These are phyloP conservation scores for Acacia pycnantha DNA, from an alignment of 331 rosid genomes.

Conservation along the genomic window DNA sequence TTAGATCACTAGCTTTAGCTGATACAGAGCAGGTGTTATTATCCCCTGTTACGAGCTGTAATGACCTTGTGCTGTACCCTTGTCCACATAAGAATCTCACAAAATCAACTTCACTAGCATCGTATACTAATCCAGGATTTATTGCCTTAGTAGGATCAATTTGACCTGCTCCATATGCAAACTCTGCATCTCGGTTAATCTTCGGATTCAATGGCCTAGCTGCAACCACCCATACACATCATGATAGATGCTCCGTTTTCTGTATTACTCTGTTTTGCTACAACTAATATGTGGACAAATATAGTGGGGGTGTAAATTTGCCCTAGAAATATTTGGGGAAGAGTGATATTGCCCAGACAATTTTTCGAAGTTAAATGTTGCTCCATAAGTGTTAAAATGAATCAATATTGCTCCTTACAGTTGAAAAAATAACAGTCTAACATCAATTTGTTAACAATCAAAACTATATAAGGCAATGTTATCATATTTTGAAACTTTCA, in stretches of 20 bases:
- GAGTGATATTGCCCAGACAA: accelerated
- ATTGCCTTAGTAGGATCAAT: slow-evolving; percentile 29
- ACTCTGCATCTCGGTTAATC: slow-evolving; percentile 17
- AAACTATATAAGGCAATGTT: no score
- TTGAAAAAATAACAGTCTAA: no score
- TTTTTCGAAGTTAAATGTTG: no score
- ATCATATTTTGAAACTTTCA: accelerated
- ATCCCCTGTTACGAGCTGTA: slow-evolving; percentile 6
- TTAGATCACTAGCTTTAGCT: slow-evolving; percentile 24
- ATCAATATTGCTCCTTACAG: no score
- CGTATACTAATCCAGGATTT: slow-evolving; percentile 35
- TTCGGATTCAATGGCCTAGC: slow-evolving; percentile 7
- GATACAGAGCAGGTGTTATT: slow-evolving; percentile 16
- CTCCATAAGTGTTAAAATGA: accelerated
- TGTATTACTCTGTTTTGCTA: not conserved
- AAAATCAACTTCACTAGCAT: slow-evolving; percentile 28
- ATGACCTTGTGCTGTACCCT: not conserved
- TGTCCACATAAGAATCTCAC: slow-evolving; percentile 34
- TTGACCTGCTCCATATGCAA: slow-evolving; percentile 33
- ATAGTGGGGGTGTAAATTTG: no score
- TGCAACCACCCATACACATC: not conserved
- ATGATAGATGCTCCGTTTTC: not conserved
- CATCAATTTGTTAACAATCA: no score
- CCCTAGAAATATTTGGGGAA: accelerated
- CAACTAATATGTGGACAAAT: not conserved